Evolutionary conservation across 2,329 filamentous ascomycete genomes (phyloP).

Genomic region (Aspergillus fumigatus): DNA sequence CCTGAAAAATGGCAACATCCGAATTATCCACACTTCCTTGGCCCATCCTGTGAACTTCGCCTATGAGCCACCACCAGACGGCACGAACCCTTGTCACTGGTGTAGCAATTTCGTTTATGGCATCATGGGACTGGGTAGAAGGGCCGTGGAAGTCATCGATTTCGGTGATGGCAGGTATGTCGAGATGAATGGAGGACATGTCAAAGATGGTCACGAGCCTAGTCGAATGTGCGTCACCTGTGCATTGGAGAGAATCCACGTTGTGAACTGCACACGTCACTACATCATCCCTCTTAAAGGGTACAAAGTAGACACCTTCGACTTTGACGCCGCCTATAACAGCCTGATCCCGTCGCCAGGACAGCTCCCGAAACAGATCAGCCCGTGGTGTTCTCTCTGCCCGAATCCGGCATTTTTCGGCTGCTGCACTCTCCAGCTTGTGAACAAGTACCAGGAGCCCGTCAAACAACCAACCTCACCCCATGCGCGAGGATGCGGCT

Average conservation of each 20-base stretch:
- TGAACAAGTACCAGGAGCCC: constrained; percentile 10
- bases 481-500: constrained; percentile 22
- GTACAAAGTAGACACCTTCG: constrained; percentile 11
- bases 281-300: constrained; percentile 22
- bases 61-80: constrained; percentile 17
- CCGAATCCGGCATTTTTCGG: constrained; percentile 33
- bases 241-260: constrained; percentile 28
- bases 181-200: constrained; percentile 38
- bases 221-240: constrained; percentile 39
- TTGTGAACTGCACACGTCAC: constrained; percentile 34
- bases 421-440: constrained; percentile 22
- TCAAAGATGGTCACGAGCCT: constrained; percentile 22
- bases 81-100: constrained; percentile 34
- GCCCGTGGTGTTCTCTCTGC: constrained; percentile 41
- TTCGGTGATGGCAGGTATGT: constrained; percentile 32
- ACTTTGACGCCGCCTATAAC: constrained; percentile 23
- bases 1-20: constrained; percentile 5
- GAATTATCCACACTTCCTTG: constrained; percentile 34
- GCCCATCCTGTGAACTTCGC: constrained; percentile 40
- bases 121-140: constrained; percentile 35
- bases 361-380: constrained; percentile 11
- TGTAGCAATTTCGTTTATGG: constrained; percentile 38
- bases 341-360: constrained; percentile 16
- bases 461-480: constrained; percentile 5
- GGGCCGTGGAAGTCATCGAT: constrained; percentile 30